Evolutionary conservation across 768 basidiomycete species (phyloP).

Genomic region (Gymnopilus junonius): DNA sequence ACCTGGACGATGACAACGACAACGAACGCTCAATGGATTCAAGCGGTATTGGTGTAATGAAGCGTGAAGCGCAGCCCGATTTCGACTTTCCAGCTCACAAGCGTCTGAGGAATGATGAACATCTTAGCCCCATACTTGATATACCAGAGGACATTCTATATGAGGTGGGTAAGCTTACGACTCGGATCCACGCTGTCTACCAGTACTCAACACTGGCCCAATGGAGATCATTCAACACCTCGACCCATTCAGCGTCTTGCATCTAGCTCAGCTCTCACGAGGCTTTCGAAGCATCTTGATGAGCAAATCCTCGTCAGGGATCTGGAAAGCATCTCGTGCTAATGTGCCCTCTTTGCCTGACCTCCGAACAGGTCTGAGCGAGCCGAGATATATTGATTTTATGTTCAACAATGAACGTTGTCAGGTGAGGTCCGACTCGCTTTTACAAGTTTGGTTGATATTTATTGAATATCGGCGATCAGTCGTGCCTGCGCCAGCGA

Average conservation of each 20-base stretch:
- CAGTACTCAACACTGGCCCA: neutral
- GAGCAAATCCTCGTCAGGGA: slow-evolving; percentile 3
- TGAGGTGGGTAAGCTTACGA: neutral
- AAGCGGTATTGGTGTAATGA: no score
- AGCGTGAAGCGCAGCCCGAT: neutral
- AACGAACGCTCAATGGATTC: no score
- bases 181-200: neutral
- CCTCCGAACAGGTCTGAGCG: neutral
- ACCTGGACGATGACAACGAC: no score
- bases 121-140: neutral
- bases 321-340: neutral
- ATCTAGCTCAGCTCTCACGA: slow-evolving; percentile 42
- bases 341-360: neutral
- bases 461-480: neutral
- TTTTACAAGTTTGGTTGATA: no score
- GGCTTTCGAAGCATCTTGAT: slow-evolving; percentile 31
- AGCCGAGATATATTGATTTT: neutral
- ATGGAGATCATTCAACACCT: no score
- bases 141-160: neutral
- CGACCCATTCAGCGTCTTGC: slow-evolving; percentile 40
- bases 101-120: neutral
- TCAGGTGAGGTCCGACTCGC: neutral
- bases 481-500: neutral
- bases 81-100: neutral
- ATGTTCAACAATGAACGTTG: neutral